Evolutionary conservation across 108 stramenopile species (phyloP), one percentile per base, ranked within the genome.

Genomic region (Nitzschia sp.): DNA sequence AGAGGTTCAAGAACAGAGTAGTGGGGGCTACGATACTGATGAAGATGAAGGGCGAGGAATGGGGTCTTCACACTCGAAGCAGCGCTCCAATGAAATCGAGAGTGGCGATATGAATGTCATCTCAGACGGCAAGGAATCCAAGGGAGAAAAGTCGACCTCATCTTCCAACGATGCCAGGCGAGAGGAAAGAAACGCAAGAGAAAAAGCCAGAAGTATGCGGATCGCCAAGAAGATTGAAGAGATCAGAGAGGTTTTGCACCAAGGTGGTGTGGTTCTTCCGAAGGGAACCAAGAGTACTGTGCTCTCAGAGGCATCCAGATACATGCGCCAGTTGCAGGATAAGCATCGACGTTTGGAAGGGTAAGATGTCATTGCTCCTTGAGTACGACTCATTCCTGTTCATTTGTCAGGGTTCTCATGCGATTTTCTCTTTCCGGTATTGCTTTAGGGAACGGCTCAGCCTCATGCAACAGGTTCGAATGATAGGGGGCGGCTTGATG

Each of bases 221-320:
- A 94, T 94, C 22, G 85, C 90, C 6, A 79, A 69, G 64, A 89
- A 94, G 68, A 94, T 94, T 50, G 84, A 86, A 43, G 90, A 91
- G 57, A 76, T 94, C 19, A 76, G 93, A 34, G 67, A 65, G 29
- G 65, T 94, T 10, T 60, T 94, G 10, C 86, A 87, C 41, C 74
- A 78, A 56, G 93, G 93, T 22, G 93, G 93, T 39, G 93, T 94
- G 19, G 88, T 87, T 63, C 90, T 94, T 38, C 87, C 87, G n/a
- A 94, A 92, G 70, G 91, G 91, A 15, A 94, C 93, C 11, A 94
- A 94, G 73, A 84, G 81, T 52, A 88, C 93, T 22, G 91, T 94
- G 8, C 77, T 94, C 7, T 88, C 87, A 0, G 90, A 94, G 56
- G 93, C 93, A 10, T 89, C 93, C 10, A 89, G 87, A 51, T 94